phyloP scores from a whole-genome alignment of 108 stramenopile species.

The Fragilariopsis cylindrus region DNA sequence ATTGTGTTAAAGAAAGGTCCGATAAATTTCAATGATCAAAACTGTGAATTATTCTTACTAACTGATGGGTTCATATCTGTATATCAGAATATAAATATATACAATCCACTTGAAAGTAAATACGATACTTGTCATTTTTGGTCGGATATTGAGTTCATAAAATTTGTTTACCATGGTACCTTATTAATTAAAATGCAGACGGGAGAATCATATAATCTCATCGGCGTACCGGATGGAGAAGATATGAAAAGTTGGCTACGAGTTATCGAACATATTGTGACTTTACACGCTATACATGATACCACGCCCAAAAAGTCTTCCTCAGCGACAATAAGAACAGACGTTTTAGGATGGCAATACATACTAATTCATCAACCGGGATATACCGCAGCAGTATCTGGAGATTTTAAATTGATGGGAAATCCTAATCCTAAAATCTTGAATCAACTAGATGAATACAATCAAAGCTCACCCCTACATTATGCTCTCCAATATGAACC shows the following conservation, averaged over 20 bases:
- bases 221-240: not conserved
- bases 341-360: constrained; percentile 47
- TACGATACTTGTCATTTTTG: constrained; percentile 35
- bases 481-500: constrained; percentile 39
- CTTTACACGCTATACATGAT: constrained; percentile 19
- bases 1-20: constrained; percentile 25
- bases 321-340: not conserved
- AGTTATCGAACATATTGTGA: constrained; percentile 31
- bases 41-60: constrained; percentile 37
- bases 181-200: constrained; percentile 14
- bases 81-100: constrained; percentile 12
- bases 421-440: constrained; percentile 21
- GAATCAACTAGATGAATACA: constrained; percentile 41
- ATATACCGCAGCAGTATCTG: constrained; percentile 40
- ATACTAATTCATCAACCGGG: constrained; percentile 31
- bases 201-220: constrained; percentile 21
- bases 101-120: constrained; percentile 23
- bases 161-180: not conserved
- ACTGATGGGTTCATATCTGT: constrained; percentile 50
- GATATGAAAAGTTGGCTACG: constrained; percentile 27
- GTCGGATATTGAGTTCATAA: constrained; percentile 23
- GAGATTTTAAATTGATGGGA: constrained; percentile 17
- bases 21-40: constrained; percentile 15
- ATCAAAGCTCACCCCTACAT: constrained; percentile 41
- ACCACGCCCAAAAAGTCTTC: not conserved